Percentiles rank a stretch among this genome's conserved stretches.
phyloP scores from a whole-genome alignment of 2,329 filamentous ascomycete species.

The Botrytis tulipae region DNA sequence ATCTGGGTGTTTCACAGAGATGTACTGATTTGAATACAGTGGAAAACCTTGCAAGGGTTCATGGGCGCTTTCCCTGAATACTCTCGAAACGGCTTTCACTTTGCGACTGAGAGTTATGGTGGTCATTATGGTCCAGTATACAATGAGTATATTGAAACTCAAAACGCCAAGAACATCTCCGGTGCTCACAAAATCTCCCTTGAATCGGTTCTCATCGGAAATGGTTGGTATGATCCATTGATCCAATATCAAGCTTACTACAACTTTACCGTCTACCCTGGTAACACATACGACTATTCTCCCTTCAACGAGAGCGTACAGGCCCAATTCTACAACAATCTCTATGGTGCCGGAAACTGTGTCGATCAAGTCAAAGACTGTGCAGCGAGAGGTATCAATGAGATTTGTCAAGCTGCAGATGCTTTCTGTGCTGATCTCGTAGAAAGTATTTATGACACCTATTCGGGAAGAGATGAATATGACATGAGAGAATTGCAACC shows the following conservation, averaged over 20 bases:
- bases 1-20: no score
- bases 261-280: slow-evolving; percentile 49
- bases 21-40: slow-evolving; percentile 4
- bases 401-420: slow-evolving; percentile 50
- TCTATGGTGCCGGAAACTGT: slow-evolving; percentile 61
- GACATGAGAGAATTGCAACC: slow-evolving; percentile 56
- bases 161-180: slow-evolving; percentile 56
- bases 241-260: slow-evolving; percentile 57
- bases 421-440: slow-evolving; percentile 54
- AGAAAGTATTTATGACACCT: slow-evolving; percentile 51
- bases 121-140: slow-evolving; percentile 60
- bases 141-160: slow-evolving; percentile 55
- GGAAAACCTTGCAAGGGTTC: slow-evolving; percentile 60
- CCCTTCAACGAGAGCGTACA: slow-evolving; percentile 51
- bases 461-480: slow-evolving; percentile 55
- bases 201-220: slow-evolving; percentile 53
- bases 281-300: slow-evolving; percentile 55
- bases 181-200: slow-evolving; percentile 49
- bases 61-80: slow-evolving; percentile 59
- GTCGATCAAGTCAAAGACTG: slow-evolving; percentile 56
- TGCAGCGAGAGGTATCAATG: slow-evolving; percentile 49
- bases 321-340: slow-evolving; percentile 54
- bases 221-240: slow-evolving; percentile 58
- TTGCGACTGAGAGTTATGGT: slow-evolving; percentile 56
- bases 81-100: slow-evolving; percentile 50